Base-by-base conservation (phyloP, 1,139 yeast genomes). In the Nakaseomyces sp. region DNA sequence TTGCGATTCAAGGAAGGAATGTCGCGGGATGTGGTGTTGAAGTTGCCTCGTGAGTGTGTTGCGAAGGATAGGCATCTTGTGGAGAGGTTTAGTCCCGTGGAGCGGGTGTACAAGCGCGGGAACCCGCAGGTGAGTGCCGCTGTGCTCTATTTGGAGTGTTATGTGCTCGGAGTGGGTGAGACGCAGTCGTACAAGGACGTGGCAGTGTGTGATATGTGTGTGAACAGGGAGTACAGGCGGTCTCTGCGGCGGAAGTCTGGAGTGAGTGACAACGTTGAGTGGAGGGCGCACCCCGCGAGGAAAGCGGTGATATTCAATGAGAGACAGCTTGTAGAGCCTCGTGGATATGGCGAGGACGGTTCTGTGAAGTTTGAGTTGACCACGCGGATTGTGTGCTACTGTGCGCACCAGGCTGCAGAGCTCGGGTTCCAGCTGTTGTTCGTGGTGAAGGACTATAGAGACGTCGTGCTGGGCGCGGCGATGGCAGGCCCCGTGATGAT, bases 361-460 rank as follows among this genome's bases (percentile, higher is more conserved):
- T 13, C 25, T 6, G 53, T 79, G 52, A 70, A 73, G 12, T 66
- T 89, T 44, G 94, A 85, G 46, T 68, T 91, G 25, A 80, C 89
- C 26, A 81, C 95, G 12, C 76, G 98, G 66, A 79, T 91, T 37
- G 91, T 91, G 10, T 91, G 98, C 64, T 91, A 91, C 64, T 89
- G 96, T 66, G 79, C 97, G 54, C 98, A 91, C 64, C 97, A 91
- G 64, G 78, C 79, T 53, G 95, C 89, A 50, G 70, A 79, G 25
- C 76, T 74, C 43, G 97, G 97, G 1, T 91, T 88, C 67, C 66
- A 67, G 55, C 69, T 89, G 32, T 68, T 87, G 38, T 79, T 88
- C 53, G 79, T 87, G 4, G 62, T 88, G 39, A 79, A 77, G 49
- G 79, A 89, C 61, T 59, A 69, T 45, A 60, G 67, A 9, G 83